Base-by-base conservation (phyloP, 306 rosid genomes). In the Dicorynia guianensis region DNA sequence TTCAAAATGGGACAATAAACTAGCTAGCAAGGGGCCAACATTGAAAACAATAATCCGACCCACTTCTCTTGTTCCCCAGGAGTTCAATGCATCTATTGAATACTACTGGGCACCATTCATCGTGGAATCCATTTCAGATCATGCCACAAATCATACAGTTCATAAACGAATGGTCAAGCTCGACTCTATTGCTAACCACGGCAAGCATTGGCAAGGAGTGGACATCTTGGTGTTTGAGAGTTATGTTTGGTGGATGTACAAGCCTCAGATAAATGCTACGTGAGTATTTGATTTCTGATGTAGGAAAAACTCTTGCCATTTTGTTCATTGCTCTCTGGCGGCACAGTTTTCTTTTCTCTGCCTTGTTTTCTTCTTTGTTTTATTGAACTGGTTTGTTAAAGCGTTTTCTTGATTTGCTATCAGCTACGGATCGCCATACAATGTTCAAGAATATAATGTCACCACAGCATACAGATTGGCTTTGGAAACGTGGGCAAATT, bases 21-120 rank as follows among this genome's bases (percentile, higher is more conserved):
- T 25, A 25, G 30, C 30, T 25, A 25, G 30, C 30, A 25, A 25
- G 30, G 2, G 30, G 30, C 1, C 30, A 9, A 47, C 4, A 47
- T 8, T 11, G 11, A 47, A 13, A 47, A 47, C 5, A 12, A 12
- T 14, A 11, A 12, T 50, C 5, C 13, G 8, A 33, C 9, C 14
- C 7, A 39, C 17, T 5, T 33, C 35, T 7, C 19, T 46, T 4
- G 7, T 3, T 19, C 65, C 33, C 0, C 69, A 94, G 97, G 98
- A 94, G 47, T 94, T 70, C 67, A 88, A 94, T 86, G 95, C 80
- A 56, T 78, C 96, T 0, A 94, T 92, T 4, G 97, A 95, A 58
- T 94, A 95, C 77, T 92, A 95, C 59, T 92, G 98, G 97, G 93
- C 97, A 25, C 97, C 96, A 7, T 92, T 95, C 81, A 82, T 92